Evolutionary conservation across 192 early-diverging fungal genomes (phyloP), one percentile per base, ranked within the genome.

Genomic region (Linnemannia elongata): DNA sequence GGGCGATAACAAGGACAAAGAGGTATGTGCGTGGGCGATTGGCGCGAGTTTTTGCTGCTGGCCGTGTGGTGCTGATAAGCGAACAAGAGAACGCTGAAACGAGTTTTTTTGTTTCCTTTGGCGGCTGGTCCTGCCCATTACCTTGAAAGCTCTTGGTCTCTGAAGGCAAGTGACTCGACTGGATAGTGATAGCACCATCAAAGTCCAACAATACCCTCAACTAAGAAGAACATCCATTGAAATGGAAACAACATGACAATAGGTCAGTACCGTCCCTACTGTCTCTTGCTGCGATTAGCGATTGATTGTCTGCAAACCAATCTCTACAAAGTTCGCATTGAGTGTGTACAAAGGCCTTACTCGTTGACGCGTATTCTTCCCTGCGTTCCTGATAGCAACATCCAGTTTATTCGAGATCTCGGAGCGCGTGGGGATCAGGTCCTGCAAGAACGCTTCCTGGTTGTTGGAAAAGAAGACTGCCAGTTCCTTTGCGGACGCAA

Each of bases 171-270:
- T 81, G 85, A 41, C 85, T 87, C 2, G 79, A 81, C 63, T 87
- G 85, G 41, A 87, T 87, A 5, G 76, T 54, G 12, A 87, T 68
- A 17, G 85, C 79, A 36, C 85, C 85, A 27, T 87, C 85, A 76
- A 87, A 87, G 52, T 81, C 85, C 3, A 87, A 66, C 33, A 87
- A 52, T 6, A 87, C 60, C 17, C 85, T 75, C 13, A 87, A 52
- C 85, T 87, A 42, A 66, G 42, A 36, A 30, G 7, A 41, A 20
- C 9, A 71, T 44, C 22, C 35, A 36, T 24, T n/a, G 30, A 18
- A 38, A 44, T 39, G 38, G 3, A 6, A 39, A 39, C 3, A 39
- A 39, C 38, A 39, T 5, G 38, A 39, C 38, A 39, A 39, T 45
- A 6, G 44, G 44, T 45, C 44, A 45, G 44, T 45, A 45, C 38